phyloP scores from a whole-genome alignment of 2,329 filamentous ascomycete genomes.

The Pseudopyricularia cyperi region DNA sequence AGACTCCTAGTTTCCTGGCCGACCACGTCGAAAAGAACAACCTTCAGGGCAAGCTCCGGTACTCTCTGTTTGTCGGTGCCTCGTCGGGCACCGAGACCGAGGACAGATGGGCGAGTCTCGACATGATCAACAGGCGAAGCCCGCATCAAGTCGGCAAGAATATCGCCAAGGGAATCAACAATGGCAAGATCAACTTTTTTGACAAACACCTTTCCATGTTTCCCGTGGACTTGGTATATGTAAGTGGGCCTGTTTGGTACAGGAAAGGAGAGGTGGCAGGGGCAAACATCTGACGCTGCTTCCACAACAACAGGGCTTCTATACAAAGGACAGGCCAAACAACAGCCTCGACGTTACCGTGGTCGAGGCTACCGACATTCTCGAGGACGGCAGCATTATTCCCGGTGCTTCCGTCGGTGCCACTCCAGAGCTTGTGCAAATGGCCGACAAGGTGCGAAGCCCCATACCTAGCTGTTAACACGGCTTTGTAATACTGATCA shows the following conservation, averaged over 20 bases:
- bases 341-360: slow-evolving; percentile 73
- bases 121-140: slow-evolving; percentile 79
- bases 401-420: slow-evolving; percentile 78
- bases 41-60: slow-evolving; percentile 72
- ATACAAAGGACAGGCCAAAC: slow-evolving; percentile 65
- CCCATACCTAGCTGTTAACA: neutral
- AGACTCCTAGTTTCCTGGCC: slow-evolving; percentile 70
- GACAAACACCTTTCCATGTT: slow-evolving; percentile 94
- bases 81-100: slow-evolving; percentile 82
- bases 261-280: neutral
- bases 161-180: slow-evolving; percentile 83
- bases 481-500: neutral
- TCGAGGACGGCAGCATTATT: slow-evolving; percentile 78
- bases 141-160: slow-evolving; percentile 86
- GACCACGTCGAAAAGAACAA: slow-evolving; percentile 83
- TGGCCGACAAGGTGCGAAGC: slow-evolving; percentile 61
- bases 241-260: slow-evolving; percentile 25
- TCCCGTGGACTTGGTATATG: slow-evolving; percentile 69
- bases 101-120: slow-evolving; percentile 75
- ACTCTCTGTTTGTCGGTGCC: slow-evolving; percentile 81
- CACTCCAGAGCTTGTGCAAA: slow-evolving; percentile 73
- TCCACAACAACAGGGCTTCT: slow-evolving; percentile 40
- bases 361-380: slow-evolving; percentile 76
- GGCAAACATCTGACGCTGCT: neutral
- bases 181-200: slow-evolving; percentile 80